Evolutionary conservation across 2,329 filamentous ascomycete genomes (phyloP), one percentile per base, ranked within the genome.

Genomic region (Trichoderma guizhouense): DNA sequence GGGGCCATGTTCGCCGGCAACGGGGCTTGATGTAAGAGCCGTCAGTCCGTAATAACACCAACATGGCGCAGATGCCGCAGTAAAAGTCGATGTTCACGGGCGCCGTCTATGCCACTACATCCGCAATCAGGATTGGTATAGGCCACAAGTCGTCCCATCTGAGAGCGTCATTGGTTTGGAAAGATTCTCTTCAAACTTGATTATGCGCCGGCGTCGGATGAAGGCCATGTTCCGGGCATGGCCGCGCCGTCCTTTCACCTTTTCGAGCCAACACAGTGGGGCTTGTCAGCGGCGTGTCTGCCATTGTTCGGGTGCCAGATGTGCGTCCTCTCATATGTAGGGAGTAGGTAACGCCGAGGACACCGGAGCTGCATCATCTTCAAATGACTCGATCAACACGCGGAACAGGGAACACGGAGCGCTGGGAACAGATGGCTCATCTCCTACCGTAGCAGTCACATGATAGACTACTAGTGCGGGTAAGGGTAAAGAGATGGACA

Each of bases 201-300:
- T n/a, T 53, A 61, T 71, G 53, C 70, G 64, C 55, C 70, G 70
- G 34, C 64, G 63, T 71, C 69, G 69, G 70, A 69, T 69, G 63
- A 26, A 62, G 36, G 39, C 18, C 28, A 32, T 26, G n/a, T 24
- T 68, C 43, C 24, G 26, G 65, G 24, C 24, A 28, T 62, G 53
- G 63, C 61, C 34, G 51, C 57, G 63, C 61, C 47, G 51, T 67
- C 24, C 68, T 36, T 7, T 57, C 28, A 47, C 26, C 3, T 32
- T 36, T 61, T 60, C 34, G 39, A 55, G 26, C 24, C 43, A 64
- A 53, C 53, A n/a, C 60, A 26, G 62, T 67, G 63, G 69, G 58
- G 39, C 66, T 24, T 58, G 69, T 63, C 65, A 55, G 34, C 55
- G 34, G 55, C 26, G 36, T 53, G 21, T 39, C 24, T 51, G 26